Evolutionary conservation across 352 stramenopile species (phyloP), one percentile per base, ranked within the genome.

Genomic region (Phytophthora hybrid): DNA sequence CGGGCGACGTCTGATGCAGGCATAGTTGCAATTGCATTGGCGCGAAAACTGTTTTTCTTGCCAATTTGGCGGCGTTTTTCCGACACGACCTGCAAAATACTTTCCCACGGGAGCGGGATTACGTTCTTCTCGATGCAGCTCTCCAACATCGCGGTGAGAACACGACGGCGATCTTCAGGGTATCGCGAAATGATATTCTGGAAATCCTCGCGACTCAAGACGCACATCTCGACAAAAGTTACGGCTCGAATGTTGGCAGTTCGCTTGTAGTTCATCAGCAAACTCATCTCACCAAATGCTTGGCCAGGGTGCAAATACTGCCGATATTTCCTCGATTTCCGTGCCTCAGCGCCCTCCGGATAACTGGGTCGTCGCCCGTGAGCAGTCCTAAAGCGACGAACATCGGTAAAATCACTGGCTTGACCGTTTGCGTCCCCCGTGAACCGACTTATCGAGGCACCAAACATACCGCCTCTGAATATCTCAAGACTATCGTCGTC

Each of bases 271-370:
- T 81, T 66, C 64, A 76, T 74, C 2, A 83, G 59, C 55, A 83
- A 63, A 55, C 68, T 71, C 63, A 83, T 76, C 59, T 83, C 69
- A 6, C 76, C 71, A 37, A 82, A 83, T 1, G 71, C 71, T 41
- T 76, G 68, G 16, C 76, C 76, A 3, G 49, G 57, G 9, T 60
- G 51, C 10, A 65, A 65, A 31, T 13, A 65, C 26, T 46, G n/a
- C 7, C 19, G 47, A 29, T 54, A 29, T 44, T 32, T 65, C 16
- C 32, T 31, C 14, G 59, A 6, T 16, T 46, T 60, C 18, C 7
- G 26, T 11, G 31, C 18, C 13, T 47, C 54, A 16, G 51, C 21
- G 9, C 51, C 21, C 51, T 57, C 26, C 11, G 26, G 51, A 19
- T 37, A 57, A 57, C 21, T 34, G 23, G 21, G 23, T 10, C 51